These are phyloP conservation scores for Helianthus annuus DNA, from an alignment of 129 eudicot genomes.

Conservation along the genomic window HanXRQr2.0-SUNRISE NC_035442.2:156413137-156413636, in stretches of 20 bases:
- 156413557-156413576: constrained; percentile 8
- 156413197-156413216: constrained; percentile 46
- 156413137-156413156: constrained; percentile 55
- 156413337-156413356: constrained; percentile 50
- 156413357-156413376: constrained; percentile 49
- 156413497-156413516: constrained; percentile 17
- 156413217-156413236: constrained; percentile 52
- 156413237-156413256: constrained; percentile 38
- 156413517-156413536: constrained; percentile 18
- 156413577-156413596: constrained; percentile 13
- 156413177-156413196: constrained; percentile 50
- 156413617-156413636: background rate
- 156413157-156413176: constrained; percentile 47
- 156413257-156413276: background rate
- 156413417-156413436: constrained; percentile 18
- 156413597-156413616: constrained; percentile 25
- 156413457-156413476: background rate
- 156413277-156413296: background rate
- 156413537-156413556: background rate
- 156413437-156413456: constrained; percentile 20
- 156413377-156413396: constrained; percentile 14
- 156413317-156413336: constrained; percentile 41
- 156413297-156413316: constrained; percentile 28
- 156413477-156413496: constrained; percentile 18
- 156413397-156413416: constrained; percentile 8